phyloP scores from a whole-genome alignment of 805 yeast species.

The Isabelozyma gotoi region DNA sequence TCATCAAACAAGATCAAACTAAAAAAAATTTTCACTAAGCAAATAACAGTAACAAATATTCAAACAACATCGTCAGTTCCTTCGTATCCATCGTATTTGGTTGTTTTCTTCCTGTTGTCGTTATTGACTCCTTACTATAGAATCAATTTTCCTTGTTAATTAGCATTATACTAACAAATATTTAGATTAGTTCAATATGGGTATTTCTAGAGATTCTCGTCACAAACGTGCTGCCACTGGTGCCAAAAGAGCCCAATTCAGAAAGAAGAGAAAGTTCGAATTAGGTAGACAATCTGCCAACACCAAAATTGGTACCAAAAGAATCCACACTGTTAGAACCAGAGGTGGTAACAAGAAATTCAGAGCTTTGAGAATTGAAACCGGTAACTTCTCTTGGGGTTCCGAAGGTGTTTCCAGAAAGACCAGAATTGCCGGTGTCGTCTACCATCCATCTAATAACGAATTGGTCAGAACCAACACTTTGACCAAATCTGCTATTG shows the following conservation, averaged over 20 bases:
- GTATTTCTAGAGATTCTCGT: conserved; percentile 99
- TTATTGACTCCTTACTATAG: no score
- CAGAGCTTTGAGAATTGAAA: conserved; percentile 99
- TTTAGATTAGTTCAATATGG: conserved; percentile 60
- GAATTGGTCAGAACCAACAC: conserved; percentile 99
- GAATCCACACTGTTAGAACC: conserved; percentile 98
- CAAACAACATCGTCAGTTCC: no score
- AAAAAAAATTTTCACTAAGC: no score
- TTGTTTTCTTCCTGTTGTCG: no score
- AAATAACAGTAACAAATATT: no score
- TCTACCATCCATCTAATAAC: conserved; percentile 99
- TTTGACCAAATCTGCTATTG: conserved; percentile 97
- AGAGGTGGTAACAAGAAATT: conserved; percentile 99
- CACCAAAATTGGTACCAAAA: conserved; percentile 98
- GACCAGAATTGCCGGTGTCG: conserved; percentile 98
- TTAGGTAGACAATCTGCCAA: conserved; percentile 99
- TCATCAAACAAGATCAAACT: no score
- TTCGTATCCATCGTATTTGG: no score
- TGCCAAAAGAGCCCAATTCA: conserved; percentile 99
- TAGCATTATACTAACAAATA: conserved; percentile 20
- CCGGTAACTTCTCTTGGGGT: conserved; percentile 99
- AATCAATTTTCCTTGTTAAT: no score
- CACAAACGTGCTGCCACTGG: conserved; percentile 99
- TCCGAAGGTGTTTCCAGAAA: conserved; percentile 98
- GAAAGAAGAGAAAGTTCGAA: conserved; percentile 99